phyloP scores from a whole-genome alignment of 768 basidiomycete species.

The Calocera viscosa region DNA sequence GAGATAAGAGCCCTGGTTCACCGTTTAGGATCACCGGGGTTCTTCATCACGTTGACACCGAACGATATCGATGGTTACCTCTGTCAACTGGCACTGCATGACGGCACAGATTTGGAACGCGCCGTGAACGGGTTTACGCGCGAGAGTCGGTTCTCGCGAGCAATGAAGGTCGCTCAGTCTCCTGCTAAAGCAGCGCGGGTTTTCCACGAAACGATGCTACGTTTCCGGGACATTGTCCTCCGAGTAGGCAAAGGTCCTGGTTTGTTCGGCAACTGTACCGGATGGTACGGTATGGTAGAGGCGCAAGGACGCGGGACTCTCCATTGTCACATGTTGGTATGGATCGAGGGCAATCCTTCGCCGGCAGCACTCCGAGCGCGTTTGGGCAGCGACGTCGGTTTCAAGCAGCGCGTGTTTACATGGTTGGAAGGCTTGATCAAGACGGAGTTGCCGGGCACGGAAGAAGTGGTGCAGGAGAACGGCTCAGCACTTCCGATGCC shows the following conservation, averaged over 20 bases:
- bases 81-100: constrained; percentile 12
- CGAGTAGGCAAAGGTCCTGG: constrained; percentile 10
- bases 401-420: constrained; percentile 18
- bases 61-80: constrained; percentile 15
- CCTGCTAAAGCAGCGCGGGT: constrained; percentile 12
- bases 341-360: constrained; percentile 17
- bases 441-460: constrained; percentile 18
- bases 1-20: constrained; percentile 16
- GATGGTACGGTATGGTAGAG: constrained; percentile 18
- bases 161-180: constrained; percentile 12
- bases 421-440: constrained; percentile 25
- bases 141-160: background rate
- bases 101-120: constrained; percentile 14
- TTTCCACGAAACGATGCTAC: constrained; percentile 11
- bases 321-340: constrained; percentile 19
- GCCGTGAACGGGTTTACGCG: background rate
- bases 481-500: no score
- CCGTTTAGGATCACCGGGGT: constrained; percentile 13
- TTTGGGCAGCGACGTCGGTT: constrained; percentile 16
- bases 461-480: background rate
- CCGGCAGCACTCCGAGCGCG: constrained; percentile 14
- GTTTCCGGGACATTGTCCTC: constrained; percentile 1
- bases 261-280: constrained; percentile 12
- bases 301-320: constrained; percentile 18
- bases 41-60: constrained; percentile 20